Evolutionary conservation across 768 basidiomycete genomes (phyloP), one percentile per base, ranked within the genome.

Genomic region (Filobasidium wieringae): DNA sequence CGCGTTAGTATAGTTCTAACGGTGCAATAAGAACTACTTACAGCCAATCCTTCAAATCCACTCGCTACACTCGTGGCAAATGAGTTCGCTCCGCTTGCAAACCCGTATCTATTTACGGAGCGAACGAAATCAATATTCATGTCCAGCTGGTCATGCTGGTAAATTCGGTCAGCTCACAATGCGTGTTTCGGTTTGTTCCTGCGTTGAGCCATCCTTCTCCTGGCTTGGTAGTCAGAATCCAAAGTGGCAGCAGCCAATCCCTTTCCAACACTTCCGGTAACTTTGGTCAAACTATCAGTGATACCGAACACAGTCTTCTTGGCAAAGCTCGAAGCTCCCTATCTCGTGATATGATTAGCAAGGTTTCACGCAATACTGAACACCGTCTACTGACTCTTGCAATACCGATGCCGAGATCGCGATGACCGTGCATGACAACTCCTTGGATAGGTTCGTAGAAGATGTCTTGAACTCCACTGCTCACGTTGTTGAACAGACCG

Each of bases 361-460:
- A 37, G 11, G 36, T 12, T 24, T 4, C 29, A 14, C 5, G 14
- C 14, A 14, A 19, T 6, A 17, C 5, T 6, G 29, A 24, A 22
- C 5, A 17, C 14, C 7, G 6, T 26, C 37, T 19, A 64, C 67
- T 61, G 63, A 88, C 89, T 79, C 95, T 90, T 7, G 92, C 92
- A 58, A 96, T 88, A 22, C 92, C 89, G 58, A 90, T 84, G 2
- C 92, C 95, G 27, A 97, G 75, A 58, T 96, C 93, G 67, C 84
- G 85, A 73, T 92, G 93, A 2, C 93, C 93, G 66, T 90, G 90
- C 81, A 93, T 87, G 56, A 99, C 86, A 30, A 92, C 87, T 32
- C 92, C 92, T 57, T 91, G 85, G 78, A 92, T 95, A 1, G 95
- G 95, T 72, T 96, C 93, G 64, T 97, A 95, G 78, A 99, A 97